A percentile compares a stretch with the other conserved stretches of the same genome.
Evolutionary conservation across 1,284 basidiomycete genomes (phyloP).

Genomic region (Marasmius tenuissimus): DNA sequence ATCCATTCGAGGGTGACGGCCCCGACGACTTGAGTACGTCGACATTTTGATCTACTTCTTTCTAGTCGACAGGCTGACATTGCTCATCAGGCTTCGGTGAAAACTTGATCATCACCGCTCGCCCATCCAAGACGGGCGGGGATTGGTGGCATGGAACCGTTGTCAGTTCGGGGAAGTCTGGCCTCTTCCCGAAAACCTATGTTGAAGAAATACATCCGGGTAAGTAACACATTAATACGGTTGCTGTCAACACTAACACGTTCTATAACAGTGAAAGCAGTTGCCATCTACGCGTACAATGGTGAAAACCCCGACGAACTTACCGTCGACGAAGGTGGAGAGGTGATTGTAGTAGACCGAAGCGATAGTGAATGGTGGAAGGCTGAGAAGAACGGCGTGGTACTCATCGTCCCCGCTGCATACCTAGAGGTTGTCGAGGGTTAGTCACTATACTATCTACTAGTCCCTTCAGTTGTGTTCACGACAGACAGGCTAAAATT

Average conservation of each 20-base stretch:
- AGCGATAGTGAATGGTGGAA: conserved; percentile 93
- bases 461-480: conserved; percentile 51
- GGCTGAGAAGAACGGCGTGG: conserved; percentile 77
- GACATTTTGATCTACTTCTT: conserved; percentile 5
- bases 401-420: conserved; percentile 87
- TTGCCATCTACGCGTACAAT: conserved; percentile 78
- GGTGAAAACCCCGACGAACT: conserved; percentile 77
- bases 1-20: conserved; percentile 82
- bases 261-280: conserved; percentile 55
- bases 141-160: conserved; percentile 96
- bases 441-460: conserved; percentile 65
- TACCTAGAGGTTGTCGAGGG: conserved; percentile 85
- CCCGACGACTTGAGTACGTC: conserved; percentile 80
- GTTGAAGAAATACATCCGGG: conserved; percentile 70
- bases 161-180: conserved; percentile 66
- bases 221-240: conserved; percentile 36
- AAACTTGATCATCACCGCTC: conserved; percentile 77
- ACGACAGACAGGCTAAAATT: conserved; percentile 71
- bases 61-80: conserved; percentile 5
- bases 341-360: conserved; percentile 75
- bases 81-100: conserved; percentile 71
- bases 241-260: conserved; percentile 11
- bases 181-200: conserved; percentile 92
- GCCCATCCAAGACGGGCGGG: conserved; percentile 81
- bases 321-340: conserved; percentile 78